Evolutionary conservation across 805 yeast genomes (phyloP).

Genomic region (Teunomyces stri): DNA sequence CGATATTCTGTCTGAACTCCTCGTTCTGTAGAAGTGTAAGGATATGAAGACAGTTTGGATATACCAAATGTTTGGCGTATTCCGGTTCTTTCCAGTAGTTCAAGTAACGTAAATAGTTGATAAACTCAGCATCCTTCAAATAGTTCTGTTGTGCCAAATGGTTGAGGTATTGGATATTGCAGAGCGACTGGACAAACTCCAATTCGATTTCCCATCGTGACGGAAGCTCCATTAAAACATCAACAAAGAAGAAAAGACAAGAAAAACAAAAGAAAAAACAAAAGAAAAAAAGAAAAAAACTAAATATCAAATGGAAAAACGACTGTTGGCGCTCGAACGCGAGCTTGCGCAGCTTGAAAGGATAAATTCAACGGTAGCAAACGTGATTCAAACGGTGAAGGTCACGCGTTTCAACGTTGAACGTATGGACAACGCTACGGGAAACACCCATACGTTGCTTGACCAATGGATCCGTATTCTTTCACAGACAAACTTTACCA

Average conservation of each 20-base stretch:
- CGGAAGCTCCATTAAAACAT: conserved; percentile 39
- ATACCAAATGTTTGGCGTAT: conserved; percentile 67
- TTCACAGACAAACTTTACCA: conserved; percentile 58
- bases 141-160: conserved; percentile 82
- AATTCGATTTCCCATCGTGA: conserved; percentile 83
- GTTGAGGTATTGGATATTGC: conserved; percentile 84
- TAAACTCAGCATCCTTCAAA: conserved; percentile 67
- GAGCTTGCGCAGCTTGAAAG: conserved; percentile 32
- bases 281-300: not conserved
- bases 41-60: conserved; percentile 86
- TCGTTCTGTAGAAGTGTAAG: conserved; percentile 58
- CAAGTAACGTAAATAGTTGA: conserved; percentile 73
- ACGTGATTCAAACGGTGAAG: conserved; percentile 27
- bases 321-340: conserved; percentile 15
- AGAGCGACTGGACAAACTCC: conserved; percentile 92
- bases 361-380: conserved; percentile 32
- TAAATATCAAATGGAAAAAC: not conserved
- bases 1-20: conserved; percentile 53
- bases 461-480: conserved; percentile 62
- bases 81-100: conserved; percentile 82
- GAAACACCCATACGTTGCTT: conserved; percentile 47
- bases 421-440: conserved; percentile 40
- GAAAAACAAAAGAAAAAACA: not conserved
- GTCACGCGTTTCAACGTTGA: conserved; percentile 27
- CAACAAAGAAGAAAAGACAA: not conserved